phyloP scores from a whole-genome alignment of 345 rosid species.

The Linum trigynum region DNA sequence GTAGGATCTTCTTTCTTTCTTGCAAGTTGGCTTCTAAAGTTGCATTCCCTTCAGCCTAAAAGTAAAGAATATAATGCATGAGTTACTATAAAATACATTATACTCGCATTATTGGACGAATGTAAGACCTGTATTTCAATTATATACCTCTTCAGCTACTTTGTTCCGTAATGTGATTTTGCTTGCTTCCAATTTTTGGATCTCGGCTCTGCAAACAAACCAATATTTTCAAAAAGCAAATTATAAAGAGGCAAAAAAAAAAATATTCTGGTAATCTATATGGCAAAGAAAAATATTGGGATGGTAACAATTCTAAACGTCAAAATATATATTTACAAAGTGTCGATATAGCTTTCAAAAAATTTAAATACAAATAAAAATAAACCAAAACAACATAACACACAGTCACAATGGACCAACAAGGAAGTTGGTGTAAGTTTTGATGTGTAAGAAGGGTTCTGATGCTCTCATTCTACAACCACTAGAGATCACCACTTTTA shows the following conservation, averaged over 20 bases:
- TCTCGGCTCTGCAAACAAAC: conserved; percentile 39
- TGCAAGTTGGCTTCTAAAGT: conserved; percentile 51
- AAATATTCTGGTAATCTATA: background rate
- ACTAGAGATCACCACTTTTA: too few relatives aligned
- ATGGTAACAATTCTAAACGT: too few relatives aligned
- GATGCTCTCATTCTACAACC: too few relatives aligned
- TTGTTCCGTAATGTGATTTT: conserved; percentile 54
- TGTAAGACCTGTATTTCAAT: background rate
- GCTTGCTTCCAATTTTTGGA: conserved; percentile 57
- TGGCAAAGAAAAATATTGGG: too few relatives aligned
- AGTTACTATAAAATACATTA: background rate
- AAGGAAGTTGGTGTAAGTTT: too few relatives aligned
- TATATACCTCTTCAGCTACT: conserved; percentile 61
- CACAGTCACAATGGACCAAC: too few relatives aligned
- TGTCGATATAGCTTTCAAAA: too few relatives aligned
- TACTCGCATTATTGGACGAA: conserved; percentile 1
- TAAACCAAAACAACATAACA: too few relatives aligned
- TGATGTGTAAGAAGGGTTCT: too few relatives aligned
- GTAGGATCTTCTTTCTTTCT: conserved; percentile 52
- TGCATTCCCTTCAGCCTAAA: conserved; percentile 56
- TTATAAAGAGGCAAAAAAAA: background rate
- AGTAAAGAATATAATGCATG: background rate
- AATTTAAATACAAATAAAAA: too few relatives aligned
- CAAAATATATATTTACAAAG: too few relatives aligned
- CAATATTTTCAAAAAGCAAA: background rate